Conservation (phyloP, 306 rosid species). For the Sphenostylis stenocarpa region DNA sequence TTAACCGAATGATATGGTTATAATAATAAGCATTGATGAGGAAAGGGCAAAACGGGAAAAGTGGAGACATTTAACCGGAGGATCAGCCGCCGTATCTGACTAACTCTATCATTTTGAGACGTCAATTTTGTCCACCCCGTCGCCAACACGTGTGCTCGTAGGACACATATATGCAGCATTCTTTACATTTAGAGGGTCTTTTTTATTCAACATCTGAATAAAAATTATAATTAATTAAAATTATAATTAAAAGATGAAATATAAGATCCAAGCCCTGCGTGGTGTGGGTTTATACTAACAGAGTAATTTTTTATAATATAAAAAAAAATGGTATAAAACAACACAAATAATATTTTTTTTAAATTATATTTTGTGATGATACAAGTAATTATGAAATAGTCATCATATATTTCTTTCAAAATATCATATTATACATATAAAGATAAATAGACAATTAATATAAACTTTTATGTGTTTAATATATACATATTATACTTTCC, state of each 20-base stretch:
- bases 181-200: not conserved
- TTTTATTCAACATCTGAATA: not conserved
- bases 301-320: too few relatives aligned
- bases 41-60: not conserved
- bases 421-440: too few relatives aligned
- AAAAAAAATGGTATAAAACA: too few relatives aligned
- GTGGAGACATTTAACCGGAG: not conserved
- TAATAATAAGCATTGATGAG: too few relatives aligned
- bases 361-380: too few relatives aligned
- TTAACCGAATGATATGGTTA: too few relatives aligned
- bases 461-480: too few relatives aligned
- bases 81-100: not conserved
- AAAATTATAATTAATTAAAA: not conserved
- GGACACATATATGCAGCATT: not conserved
- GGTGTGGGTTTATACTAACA: not conserved
- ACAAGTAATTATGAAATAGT: too few relatives aligned
- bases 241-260: not conserved
- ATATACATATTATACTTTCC: too few relatives aligned
- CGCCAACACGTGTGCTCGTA: not conserved
- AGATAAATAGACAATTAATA: too few relatives aligned
- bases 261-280: not conserved
- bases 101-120: not conserved
- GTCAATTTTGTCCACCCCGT: not conserved
- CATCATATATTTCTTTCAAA: too few relatives aligned
- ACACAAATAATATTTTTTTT: too few relatives aligned